Conservation (phyloP, 1,139 yeast genomes). For the Magnusiomyces magnusii region DNA sequence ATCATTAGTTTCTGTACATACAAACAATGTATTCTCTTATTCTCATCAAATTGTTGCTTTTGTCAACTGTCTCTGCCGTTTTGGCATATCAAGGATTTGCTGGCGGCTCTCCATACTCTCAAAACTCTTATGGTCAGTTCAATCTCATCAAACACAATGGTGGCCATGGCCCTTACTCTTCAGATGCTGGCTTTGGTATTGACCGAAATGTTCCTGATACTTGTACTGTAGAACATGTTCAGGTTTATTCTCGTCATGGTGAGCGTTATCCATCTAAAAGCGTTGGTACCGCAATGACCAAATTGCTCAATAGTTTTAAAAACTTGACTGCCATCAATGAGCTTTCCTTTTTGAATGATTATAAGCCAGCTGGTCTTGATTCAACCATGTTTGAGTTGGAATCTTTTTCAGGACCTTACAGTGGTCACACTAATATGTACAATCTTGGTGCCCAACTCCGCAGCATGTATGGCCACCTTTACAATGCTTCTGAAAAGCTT, state of each 20-base stretch:
- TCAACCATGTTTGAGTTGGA: constrained; percentile 27
- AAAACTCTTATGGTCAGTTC: constrained; percentile 12
- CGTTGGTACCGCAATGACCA: not conserved
- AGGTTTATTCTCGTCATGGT: constrained; percentile 59
- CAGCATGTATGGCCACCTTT: constrained; percentile 34
- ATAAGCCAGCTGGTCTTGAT: constrained; percentile 31
- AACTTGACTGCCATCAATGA: constrained; percentile 28
- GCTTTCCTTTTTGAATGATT: constrained; percentile 35
- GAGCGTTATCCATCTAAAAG: constrained; percentile 50
- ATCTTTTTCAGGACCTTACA: constrained; percentile 32
- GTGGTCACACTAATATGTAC: constrained; percentile 31
- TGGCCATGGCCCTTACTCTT: constrained; percentile 41
- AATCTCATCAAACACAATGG: constrained; percentile 35
- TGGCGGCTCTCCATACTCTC: not conserved
- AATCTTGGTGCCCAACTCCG: constrained; percentile 31
- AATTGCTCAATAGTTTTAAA: constrained; percentile 7
- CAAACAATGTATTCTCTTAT: too few relatives aligned
- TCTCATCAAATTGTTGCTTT: too few relatives aligned
- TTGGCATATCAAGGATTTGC: not conserved
- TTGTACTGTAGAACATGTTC: constrained; percentile 56
- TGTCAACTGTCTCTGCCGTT: not conserved
- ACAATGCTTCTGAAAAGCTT: constrained; percentile 29
- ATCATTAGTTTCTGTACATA: too few relatives aligned
- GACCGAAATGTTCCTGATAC: constrained; percentile 40
- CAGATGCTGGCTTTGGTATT: constrained; percentile 40